A percentile compares a stretch with the other conserved stretches of the same genome.
These are phyloP conservation scores for Clarkia xantiana DNA, from an alignment of 345 rosid genomes.

Conservation along the genomic window DNA sequence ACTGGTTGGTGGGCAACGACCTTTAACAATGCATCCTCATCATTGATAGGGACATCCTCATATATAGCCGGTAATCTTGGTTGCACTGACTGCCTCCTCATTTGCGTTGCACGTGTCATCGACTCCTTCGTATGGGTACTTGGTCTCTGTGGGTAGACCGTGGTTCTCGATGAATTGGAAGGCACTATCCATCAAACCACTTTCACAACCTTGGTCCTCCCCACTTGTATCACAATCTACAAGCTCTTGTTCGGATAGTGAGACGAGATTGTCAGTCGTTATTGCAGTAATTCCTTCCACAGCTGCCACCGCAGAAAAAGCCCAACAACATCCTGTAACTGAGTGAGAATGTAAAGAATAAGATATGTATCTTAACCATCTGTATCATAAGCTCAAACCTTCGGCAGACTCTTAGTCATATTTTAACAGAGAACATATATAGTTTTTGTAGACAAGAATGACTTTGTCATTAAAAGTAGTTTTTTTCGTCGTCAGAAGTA, in stretches of 20 bases:
- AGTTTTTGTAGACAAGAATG: no score
- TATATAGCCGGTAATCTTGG: constrained; percentile 18
- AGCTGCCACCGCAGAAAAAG: constrained; percentile 40
- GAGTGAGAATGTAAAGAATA: no score
- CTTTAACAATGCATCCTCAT: constrained; percentile 12
- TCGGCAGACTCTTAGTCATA: no score
- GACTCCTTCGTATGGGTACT: constrained; percentile 16
- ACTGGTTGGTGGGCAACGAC: constrained; percentile 19
- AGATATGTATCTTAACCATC: no score
- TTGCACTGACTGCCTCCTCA: constrained; percentile 1
- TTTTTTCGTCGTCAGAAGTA: no score
- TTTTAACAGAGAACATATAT: no score
- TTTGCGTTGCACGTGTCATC: constrained; percentile 13
- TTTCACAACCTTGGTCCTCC: constrained; percentile 30
- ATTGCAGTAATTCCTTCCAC: constrained; percentile 25
- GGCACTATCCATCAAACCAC: constrained; percentile 21
- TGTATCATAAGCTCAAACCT: no score
- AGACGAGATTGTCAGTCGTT: constrained; percentile 16
- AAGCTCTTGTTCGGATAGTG: constrained; percentile 30
- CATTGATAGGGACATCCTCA: constrained; percentile 11
- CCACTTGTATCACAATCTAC: constrained; percentile 28
- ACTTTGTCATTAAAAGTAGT: no score
- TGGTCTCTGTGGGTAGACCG: constrained; percentile 18
- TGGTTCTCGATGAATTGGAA: constrained; percentile 13
- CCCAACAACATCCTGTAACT: constrained; percentile 38